phyloP scores from a whole-genome alignment of 2,329 filamentous ascomycete genomes.

The Nigrograna mackinnonii region DNA sequence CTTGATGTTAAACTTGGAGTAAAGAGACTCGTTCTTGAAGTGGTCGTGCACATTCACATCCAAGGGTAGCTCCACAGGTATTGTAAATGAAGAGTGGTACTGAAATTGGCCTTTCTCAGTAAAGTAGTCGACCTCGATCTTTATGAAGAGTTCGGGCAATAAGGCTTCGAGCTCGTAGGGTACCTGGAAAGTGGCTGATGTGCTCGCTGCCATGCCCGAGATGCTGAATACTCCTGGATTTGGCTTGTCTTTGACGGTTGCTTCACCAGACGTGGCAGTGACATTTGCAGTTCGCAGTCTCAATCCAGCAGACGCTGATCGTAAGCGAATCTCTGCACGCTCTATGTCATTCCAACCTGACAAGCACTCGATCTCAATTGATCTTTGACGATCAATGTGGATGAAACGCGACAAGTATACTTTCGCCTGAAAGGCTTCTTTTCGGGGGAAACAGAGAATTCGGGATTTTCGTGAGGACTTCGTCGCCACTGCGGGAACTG shows the following conservation, averaged over 20 bases:
- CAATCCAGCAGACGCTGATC: slow-evolving; percentile 63
- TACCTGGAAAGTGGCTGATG: slow-evolving; percentile 63
- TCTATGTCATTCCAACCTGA: slow-evolving; percentile 74
- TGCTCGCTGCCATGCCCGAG: slow-evolving; percentile 46
- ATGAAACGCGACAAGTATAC: slow-evolving; percentile 71
- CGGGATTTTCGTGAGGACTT: slow-evolving; percentile 53
- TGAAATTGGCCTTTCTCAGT: slow-evolving; percentile 68
- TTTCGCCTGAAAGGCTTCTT: slow-evolving; percentile 69
- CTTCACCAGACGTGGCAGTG: slow-evolving; percentile 45
- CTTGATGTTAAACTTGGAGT: slow-evolving; percentile 89
- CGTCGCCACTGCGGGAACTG: slow-evolving; percentile 35
- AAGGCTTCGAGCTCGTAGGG: slow-evolving; percentile 86
- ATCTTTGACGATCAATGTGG: slow-evolving; percentile 78
- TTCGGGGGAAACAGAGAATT: slow-evolving; percentile 74
- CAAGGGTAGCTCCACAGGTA: slow-evolving; percentile 77
- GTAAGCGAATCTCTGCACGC: slow-evolving; percentile 54
- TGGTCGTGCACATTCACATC: slow-evolving; percentile 97
- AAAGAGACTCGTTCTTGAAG: slow-evolving; percentile 81
- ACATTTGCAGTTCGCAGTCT: slow-evolving; percentile 59
- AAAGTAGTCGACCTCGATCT: slow-evolving; percentile 75
- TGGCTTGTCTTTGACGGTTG: slow-evolving; percentile 45
- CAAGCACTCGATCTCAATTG: slow-evolving; percentile 72
- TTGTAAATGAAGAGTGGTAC: slow-evolving; percentile 63
- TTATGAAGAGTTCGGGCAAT: slow-evolving; percentile 70
- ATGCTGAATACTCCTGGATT: slow-evolving; percentile 53